Evolutionary conservation across 495 filamentous ascomycete species (phyloP).

Genomic region (Usnea hakonensis): DNA sequence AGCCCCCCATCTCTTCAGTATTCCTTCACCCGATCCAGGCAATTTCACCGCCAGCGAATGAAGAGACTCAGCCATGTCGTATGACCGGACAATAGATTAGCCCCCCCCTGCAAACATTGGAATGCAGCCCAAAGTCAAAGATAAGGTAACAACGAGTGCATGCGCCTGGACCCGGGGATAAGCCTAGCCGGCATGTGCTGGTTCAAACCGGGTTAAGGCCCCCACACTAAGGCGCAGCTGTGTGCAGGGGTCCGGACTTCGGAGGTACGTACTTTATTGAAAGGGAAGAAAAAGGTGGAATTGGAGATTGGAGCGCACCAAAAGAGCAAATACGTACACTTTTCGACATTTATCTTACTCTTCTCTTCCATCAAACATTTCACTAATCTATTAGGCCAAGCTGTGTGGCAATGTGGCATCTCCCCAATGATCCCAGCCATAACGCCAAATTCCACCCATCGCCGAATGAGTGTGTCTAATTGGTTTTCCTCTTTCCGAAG

Average conservation of each 20-base stretch:
- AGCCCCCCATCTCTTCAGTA: too few species aligned
- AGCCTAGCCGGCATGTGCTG: neutral
- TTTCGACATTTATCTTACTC: neutral
- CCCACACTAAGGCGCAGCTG: too few species aligned
- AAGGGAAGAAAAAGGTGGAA: too few species aligned
- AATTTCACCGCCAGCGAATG: neutral
- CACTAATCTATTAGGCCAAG: slow-evolving; percentile 11
- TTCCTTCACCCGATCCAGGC: too few species aligned
- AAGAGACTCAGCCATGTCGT: too few species aligned
- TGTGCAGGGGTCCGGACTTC: too few species aligned
- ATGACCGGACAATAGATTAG: neutral
- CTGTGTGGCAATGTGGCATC: neutral
- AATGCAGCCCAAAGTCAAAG: neutral
- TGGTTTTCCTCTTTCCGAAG: neutral
- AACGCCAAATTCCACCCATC: slow-evolving; percentile 9
- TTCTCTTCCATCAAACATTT: neutral
- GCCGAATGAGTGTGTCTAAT: neutral
- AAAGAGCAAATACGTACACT: neutral
- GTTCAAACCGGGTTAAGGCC: neutral
- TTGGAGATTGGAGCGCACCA: neutral
- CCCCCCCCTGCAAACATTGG: neutral
- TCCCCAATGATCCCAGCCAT: neutral
- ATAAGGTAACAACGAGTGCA: too few species aligned
- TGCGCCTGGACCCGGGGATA: neutral
- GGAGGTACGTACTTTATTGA: too few species aligned